Evolutionary conservation across 139 green algal genomes (phyloP), one percentile per base, ranked within the genome.

Genomic region (Picochlorum costavermella): DNA sequence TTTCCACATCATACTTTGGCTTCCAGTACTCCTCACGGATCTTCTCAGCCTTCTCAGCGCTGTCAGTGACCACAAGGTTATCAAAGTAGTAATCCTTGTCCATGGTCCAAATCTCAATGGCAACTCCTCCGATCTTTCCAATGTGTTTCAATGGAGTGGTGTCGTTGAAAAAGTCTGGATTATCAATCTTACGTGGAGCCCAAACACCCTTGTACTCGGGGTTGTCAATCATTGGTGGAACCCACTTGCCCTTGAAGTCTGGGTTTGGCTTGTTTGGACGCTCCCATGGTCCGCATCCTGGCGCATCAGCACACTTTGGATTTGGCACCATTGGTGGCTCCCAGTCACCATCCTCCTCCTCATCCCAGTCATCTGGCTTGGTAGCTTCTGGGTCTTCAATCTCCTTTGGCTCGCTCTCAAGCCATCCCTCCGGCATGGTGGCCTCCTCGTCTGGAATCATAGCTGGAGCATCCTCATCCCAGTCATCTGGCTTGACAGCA

Each of bases 321-420:
- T 95, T 95, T 59, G 72, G 28, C 16, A 92, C 65, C 55, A 66
- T 79, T 25, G 83, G 82, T 2, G 90, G 65, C 79, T 90, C 83
- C 92, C 92, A 98, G 36, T 84, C 81, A 33, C 92, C 92, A 45
- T 98, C 87, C 75, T 96, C 85, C 44, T 95, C 91, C 40, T 95
- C 86, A 68, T 98, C 92, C 92, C 92, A 98, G 59, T 94, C 87
- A n/a, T 89, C 82, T 6, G 92, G 92, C 66, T 89, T 84, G 16
- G 55, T 71, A 31, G 89, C 88, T 81, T 77, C 69, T 45, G 82
- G 75, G 60, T 91, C 82, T 59, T 89, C 77, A 16, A 95, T 81
- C 51, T 88, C 73, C 3, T 70, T 62, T 5, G 94, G 80, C 76
- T 96, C 84, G 10, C 95, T 77, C 4, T 97, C 89, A 68, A 95